Conservation (phyloP, 495 filamentous ascomycete species). For the Neurospora sublineolata region DNA sequence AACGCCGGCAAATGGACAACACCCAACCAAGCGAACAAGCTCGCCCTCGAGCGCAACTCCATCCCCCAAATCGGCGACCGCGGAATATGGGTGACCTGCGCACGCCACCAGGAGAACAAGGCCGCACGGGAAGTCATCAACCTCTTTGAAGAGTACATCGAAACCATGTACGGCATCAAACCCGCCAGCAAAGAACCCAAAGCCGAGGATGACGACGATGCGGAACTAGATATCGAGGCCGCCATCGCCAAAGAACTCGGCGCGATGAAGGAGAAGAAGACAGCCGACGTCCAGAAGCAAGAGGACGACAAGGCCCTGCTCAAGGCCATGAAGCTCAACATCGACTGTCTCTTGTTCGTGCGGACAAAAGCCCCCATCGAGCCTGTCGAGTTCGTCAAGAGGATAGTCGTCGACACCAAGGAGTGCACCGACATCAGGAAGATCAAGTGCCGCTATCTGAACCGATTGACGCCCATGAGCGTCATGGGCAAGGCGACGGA, state of each 20-base stretch:
- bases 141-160: constrained; percentile 62
- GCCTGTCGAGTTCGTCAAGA: constrained; percentile 65
- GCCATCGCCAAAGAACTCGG: constrained; percentile 70
- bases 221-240: constrained; percentile 63
- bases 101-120: constrained; percentile 65
- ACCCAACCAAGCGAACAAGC: constrained; percentile 37
- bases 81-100: constrained; percentile 85
- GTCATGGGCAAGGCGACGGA: constrained; percentile 67
- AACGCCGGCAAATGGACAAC: constrained; percentile 45
- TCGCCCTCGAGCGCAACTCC: constrained; percentile 17
- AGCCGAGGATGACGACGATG: constrained; percentile 19
- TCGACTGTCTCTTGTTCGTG: constrained; percentile 68
- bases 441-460: constrained; percentile 62
- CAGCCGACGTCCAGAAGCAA: constrained; percentile 13
- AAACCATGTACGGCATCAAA: constrained; percentile 45
- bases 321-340: constrained; percentile 55
- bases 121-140: constrained; percentile 60
- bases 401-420: constrained; percentile 58
- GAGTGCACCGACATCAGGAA: constrained; percentile 29
- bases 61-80: constrained; percentile 61
- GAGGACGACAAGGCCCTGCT: constrained; percentile 35
- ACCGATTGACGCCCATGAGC: constrained; percentile 73
- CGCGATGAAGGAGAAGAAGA: constrained; percentile 43
- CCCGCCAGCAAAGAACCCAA: constrained; percentile 23
- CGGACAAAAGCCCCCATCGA: constrained; percentile 57